Percentiles rank a stretch among this genome's conserved stretches.
Conservation (phyloP, 1,139 yeast species). For the Yamadazyma kanchanaburiensis region DNA sequence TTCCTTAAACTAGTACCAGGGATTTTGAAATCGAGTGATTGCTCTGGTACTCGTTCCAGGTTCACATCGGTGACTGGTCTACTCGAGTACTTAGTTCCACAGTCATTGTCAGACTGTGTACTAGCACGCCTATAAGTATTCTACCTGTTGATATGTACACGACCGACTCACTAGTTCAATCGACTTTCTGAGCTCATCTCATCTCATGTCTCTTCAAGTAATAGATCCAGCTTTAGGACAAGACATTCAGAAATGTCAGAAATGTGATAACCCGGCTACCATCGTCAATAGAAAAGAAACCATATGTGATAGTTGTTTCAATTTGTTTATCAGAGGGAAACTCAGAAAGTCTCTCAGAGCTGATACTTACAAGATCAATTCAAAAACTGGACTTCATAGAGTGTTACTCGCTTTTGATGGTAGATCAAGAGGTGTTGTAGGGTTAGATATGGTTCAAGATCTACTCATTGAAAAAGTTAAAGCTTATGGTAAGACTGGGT, state of each 20-base stretch:
- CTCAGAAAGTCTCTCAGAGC: conserved; percentile 73
- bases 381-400: conserved; percentile 33
- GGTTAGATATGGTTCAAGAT: conserved; percentile 63
- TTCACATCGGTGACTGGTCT: too few species aligned
- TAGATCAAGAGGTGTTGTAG: conserved; percentile 63
- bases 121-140: too few species aligned
- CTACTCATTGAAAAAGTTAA: conserved; percentile 60
- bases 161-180: too few species aligned
- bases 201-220: conserved; percentile 10
- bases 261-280: conserved; percentile 55
- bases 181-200: conserved; percentile 10
- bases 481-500: conserved; percentile 69
- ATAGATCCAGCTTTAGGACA: too few species aligned
- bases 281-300: conserved; percentile 64
- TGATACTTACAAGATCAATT: conserved; percentile 62
- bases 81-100: too few species aligned
- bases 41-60: too few species aligned
- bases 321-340: conserved; percentile 69
- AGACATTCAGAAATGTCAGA: conserved; percentile 35
- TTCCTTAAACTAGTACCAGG: too few species aligned
- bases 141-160: too few species aligned
- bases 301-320: conserved; percentile 70
- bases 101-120: too few species aligned
- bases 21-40: too few species aligned
- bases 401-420: conserved; percentile 63